Evolutionary conservation across 495 filamentous ascomycete species (phyloP).

Genomic region (Pyrenula aspistea): DNA sequence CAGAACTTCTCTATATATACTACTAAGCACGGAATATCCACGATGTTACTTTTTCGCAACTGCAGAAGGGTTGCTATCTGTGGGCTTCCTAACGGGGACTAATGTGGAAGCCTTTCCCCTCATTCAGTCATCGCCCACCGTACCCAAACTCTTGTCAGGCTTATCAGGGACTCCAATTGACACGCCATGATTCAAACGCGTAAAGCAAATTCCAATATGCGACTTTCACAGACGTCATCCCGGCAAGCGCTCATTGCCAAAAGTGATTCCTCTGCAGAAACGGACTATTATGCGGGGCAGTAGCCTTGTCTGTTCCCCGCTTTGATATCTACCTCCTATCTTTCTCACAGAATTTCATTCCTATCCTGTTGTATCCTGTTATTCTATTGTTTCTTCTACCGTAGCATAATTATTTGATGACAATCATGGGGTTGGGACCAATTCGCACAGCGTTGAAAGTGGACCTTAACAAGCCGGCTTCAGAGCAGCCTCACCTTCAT

Average conservation of each 20-base stretch:
- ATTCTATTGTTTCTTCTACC: background rate
- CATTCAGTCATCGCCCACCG: background rate
- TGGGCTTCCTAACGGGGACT: background rate
- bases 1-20: no score
- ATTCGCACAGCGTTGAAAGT: constrained; percentile 71
- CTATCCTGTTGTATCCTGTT: no score
- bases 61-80: no score
- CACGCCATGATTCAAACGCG: background rate
- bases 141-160: background rate
- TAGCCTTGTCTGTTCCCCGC: no score
- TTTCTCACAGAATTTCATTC: no score
- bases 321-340: no score
- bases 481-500: constrained; percentile 63
- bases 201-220: background rate
- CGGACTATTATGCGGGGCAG: no score
- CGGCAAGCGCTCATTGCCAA: background rate
- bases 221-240: background rate
- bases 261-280: no score
- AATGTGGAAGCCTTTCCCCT: background rate
- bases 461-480: constrained; percentile 63
- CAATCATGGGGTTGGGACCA: background rate
- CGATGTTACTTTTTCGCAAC: no score
- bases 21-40: no score
- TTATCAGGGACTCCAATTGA: background rate
- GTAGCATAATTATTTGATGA: background rate